Conservation (phyloP, 1,139 yeast genomes). For the Nakaseomyces nivariensis region DNA sequence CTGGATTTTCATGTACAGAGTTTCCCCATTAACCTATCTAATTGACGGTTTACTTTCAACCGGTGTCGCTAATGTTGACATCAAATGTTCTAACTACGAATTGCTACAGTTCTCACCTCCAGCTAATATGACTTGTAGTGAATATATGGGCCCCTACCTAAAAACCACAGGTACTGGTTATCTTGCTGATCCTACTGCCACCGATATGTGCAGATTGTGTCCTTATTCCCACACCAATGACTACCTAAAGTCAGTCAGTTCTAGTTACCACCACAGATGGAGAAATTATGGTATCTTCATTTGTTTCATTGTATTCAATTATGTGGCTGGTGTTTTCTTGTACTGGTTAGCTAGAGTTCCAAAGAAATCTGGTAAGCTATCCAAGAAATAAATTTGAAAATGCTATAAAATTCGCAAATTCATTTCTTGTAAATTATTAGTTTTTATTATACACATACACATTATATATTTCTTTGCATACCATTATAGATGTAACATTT, state of each 20-base stretch:
- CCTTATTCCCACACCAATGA: constrained; percentile 38
- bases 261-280: constrained; percentile 43
- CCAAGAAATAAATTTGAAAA: constrained; percentile 1
- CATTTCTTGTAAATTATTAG: not conserved
- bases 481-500: not conserved
- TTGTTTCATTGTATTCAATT: constrained; percentile 36
- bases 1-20: constrained; percentile 53
- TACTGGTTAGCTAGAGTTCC: constrained; percentile 77
- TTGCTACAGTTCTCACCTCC: constrained; percentile 38
- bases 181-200: constrained; percentile 34
- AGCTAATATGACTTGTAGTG: constrained; percentile 40
- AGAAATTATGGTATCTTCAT: constrained; percentile 53
- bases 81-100: constrained; percentile 40
- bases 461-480: not conserved
- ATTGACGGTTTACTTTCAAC: constrained; percentile 41
- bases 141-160: constrained; percentile 40
- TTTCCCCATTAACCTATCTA: constrained; percentile 52
- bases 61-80: constrained; percentile 40
- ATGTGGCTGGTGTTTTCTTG: constrained; percentile 40
- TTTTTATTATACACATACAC: not conserved
- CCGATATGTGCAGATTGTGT: constrained; percentile 43
- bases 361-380: constrained; percentile 19
- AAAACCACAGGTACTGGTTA: constrained; percentile 43
- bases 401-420: not conserved
- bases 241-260: constrained; percentile 37